Percentiles rank a stretch among this genome's conserved stretches.
phyloP scores from a whole-genome alignment of 768 basidiomycete species.

The Ephemerocybe angulata region DNA sequence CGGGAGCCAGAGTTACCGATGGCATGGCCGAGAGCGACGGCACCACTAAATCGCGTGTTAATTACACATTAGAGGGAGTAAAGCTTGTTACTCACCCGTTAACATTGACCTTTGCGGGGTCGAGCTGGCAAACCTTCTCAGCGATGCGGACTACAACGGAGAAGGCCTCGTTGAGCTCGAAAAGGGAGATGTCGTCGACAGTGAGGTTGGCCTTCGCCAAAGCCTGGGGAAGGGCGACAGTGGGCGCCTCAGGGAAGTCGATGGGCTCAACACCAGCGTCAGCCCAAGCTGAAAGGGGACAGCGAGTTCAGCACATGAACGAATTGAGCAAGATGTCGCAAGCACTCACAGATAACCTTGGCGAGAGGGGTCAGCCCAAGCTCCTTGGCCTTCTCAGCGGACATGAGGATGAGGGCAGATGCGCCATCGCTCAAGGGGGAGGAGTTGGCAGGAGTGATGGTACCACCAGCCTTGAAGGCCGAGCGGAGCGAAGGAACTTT shows the following conservation, averaged over 20 bases:
- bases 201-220: slow-evolving; percentile 83
- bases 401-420: slow-evolving; percentile 92
- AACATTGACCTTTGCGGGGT: slow-evolving; percentile 85
- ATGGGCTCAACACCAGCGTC: slow-evolving; percentile 96
- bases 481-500: slow-evolving; percentile 88
- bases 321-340: slow-evolving; percentile 6
- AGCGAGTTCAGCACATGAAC: slow-evolving; percentile 10
- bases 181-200: slow-evolving; percentile 80
- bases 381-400: slow-evolving; percentile 87
- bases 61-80: too few species aligned
- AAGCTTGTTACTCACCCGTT: slow-evolving; percentile 69
- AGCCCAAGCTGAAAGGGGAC: slow-evolving; percentile 69
- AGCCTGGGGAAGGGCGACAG: slow-evolving; percentile 85
- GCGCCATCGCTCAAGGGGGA: slow-evolving; percentile 95
- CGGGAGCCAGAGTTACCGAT: slow-evolving; percentile 95
- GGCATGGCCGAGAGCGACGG: slow-evolving; percentile 93
- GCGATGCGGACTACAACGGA: slow-evolving; percentile 89
- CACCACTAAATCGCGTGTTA: slow-evolving; percentile 61
- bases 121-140: slow-evolving; percentile 82
- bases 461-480: slow-evolving; percentile 85
- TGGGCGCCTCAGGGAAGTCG: slow-evolving; percentile 95
- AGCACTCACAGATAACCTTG: slow-evolving; percentile 79
- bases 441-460: slow-evolving; percentile 95
- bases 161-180: slow-evolving; percentile 98
- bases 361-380: slow-evolving; percentile 92